Evolutionary conservation across 441 rosid genomes (phyloP), one percentile per base, ranked within the genome.

Genomic region (Gossypium laxum): DNA sequence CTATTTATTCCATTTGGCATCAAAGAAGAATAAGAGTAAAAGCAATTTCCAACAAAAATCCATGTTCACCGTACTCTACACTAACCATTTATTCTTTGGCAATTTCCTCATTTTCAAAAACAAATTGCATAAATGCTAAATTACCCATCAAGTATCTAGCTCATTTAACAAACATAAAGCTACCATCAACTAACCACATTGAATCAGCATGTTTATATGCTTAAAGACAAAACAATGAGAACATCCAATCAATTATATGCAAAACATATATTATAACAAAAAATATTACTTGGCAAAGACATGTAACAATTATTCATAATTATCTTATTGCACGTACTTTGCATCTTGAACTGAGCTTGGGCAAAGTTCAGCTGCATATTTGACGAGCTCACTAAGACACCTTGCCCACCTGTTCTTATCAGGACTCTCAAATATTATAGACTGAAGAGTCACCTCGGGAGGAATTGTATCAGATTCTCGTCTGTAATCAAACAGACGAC

Each of bases 321-420:
- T 47, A 63, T 22, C 22, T 24, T 51, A 34, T 8, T 77, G 50
- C 55, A 73, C 97, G 85, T 84, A 95, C 99, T 89, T 95, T 82
- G 99, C 95, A 66, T 86, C 92, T 79, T 86, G 98, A 80, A 95
- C 97, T 62, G 99, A 88, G 80, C 81, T 86, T 74, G 96, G 95
- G 87, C 97, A 95, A 69, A 95, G 92, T 81, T 91, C 97, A 73
- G 97, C 96, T 76, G 96, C 93, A 82, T 87, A 89, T 83, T 89
- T 92, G 77, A 95, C 87, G 71, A 95, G 96, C 76, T 95, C 97
- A 69, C 98, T 92, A 67, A 95, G 93, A 80, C 98, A 92, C 45
- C 97, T 86, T 74, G 95, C 96, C 97, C 98, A 95, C 79, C 95
- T 88, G 80, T 89, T 95, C 85, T 92, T 95, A 82, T 95, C 99